Evolutionary conservation across 768 basidiomycete species (phyloP).

Genomic region (Rhizopogon vesiculosus): DNA sequence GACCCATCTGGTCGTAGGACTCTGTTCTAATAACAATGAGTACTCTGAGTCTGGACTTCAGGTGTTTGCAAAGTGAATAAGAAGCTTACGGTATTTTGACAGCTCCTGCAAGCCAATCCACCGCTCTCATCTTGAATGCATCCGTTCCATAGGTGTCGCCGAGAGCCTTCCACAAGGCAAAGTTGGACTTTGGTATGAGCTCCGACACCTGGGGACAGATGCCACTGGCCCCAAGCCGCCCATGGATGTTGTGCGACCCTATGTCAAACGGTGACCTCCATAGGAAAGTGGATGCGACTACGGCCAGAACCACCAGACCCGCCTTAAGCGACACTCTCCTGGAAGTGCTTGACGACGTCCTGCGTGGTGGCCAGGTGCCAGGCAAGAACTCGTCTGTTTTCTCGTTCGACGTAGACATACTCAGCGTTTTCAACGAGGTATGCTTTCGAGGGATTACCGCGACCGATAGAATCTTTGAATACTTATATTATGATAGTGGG

Average conservation of each 20-base stretch:
- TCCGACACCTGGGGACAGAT: slow-evolving; percentile 32
- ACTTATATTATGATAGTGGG: not conserved
- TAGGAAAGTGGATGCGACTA: slow-evolving; percentile 13
- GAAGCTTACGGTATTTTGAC: slow-evolving; percentile 37
- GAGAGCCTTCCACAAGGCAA: slow-evolving; percentile 27
- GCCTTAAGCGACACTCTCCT: slow-evolving; percentile 1
- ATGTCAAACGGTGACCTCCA: not conserved
- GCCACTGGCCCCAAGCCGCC: not conserved
- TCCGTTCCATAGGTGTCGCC: slow-evolving; percentile 27
- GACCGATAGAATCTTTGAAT: not conserved
- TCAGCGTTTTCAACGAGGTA: not conserved
- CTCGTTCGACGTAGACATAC: slow-evolving; percentile 11
- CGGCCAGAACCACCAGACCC: slow-evolving; percentile 11
- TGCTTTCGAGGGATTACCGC: not conserved
- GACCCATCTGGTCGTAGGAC: slow-evolving; percentile 44
- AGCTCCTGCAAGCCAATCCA: slow-evolving; percentile 35
- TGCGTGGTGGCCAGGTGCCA: slow-evolving; percentile 4
- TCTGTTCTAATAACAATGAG: slow-evolving; percentile 37
- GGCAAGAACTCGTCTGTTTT: slow-evolving; percentile 10
- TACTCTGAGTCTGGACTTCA: not conserved
- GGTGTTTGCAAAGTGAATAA: not conserved
- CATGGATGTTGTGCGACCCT: not conserved
- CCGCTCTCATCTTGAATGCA: slow-evolving; percentile 28
- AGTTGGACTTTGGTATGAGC: slow-evolving; percentile 30
- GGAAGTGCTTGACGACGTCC: slow-evolving; percentile 6